Percentiles rank a stretch among this genome's conserved stretches.
These are phyloP conservation scores for Phlebopus sp. DNA, from an alignment of 1,284 basidiomycete genomes.

Conservation along the genomic window DNA sequence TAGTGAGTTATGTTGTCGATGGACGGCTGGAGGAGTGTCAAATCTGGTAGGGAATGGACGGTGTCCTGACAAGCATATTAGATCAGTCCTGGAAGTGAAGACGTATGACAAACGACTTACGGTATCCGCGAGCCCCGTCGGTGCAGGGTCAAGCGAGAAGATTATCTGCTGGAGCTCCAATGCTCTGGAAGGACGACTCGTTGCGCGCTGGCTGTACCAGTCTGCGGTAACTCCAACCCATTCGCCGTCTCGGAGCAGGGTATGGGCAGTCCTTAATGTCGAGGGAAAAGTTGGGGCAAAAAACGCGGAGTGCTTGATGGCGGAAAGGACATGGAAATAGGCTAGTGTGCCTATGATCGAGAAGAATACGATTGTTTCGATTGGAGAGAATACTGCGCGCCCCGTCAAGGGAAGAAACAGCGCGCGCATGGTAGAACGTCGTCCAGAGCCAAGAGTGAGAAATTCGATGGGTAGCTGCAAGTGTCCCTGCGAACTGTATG, in stretches of 20 bases:
- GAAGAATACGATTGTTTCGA: conserved; percentile 86
- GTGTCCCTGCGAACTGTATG: neutral
- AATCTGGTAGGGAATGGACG: conserved; percentile 27
- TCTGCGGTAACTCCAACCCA: conserved; percentile 57
- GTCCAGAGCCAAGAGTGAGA: neutral
- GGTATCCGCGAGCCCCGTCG: conserved; percentile 28
- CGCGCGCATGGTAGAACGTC: conserved; percentile 43
- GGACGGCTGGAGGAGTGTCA: conserved; percentile 36
- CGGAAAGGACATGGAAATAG: conserved; percentile 88
- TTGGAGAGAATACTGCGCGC: conserved; percentile 64
- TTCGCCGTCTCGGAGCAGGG: conserved; percentile 46
- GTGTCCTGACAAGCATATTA: conserved; percentile 9
- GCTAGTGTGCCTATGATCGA: conserved; percentile 85
- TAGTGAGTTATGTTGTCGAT: conserved; percentile 48
- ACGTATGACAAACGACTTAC: conserved; percentile 25
- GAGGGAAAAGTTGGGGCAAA: conserved; percentile 52
- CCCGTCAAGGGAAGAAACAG: conserved; percentile 59
- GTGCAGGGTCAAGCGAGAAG: conserved; percentile 47
- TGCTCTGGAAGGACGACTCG: conserved; percentile 32
- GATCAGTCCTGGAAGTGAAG: conserved; percentile 5
- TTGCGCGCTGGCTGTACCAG: conserved; percentile 41
- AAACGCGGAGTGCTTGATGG: conserved; percentile 77
- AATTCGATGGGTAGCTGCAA: neutral
- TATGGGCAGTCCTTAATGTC: conserved; percentile 52
- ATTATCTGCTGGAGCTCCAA: conserved; percentile 67